Percentiles rank a stretch among this genome's conserved stretches.
Conservation (phyloP, 2,329 filamentous ascomycete genomes). For the Clarireedia homoeocarpa region DNA sequence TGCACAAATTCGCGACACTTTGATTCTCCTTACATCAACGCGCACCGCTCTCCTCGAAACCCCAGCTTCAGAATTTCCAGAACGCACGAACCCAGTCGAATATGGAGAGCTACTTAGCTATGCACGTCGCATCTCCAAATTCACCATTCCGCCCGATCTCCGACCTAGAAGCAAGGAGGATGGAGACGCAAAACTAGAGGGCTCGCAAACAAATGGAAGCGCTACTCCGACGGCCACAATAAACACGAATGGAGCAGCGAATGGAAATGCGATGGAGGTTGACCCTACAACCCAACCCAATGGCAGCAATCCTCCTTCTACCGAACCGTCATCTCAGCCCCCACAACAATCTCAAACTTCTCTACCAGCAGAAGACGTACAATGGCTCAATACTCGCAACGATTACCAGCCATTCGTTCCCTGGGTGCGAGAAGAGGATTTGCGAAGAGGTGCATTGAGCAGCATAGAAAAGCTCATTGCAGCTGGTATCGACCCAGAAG, state of each 20-base stretch:
- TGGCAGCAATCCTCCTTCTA: neutral
- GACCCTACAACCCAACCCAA: conserved; percentile 18
- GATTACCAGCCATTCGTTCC: conserved; percentile 56
- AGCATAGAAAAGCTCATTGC: conserved; percentile 54
- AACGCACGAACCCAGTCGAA: conserved; percentile 46
- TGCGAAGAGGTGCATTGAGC: conserved; percentile 60
- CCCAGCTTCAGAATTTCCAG: conserved; percentile 47
- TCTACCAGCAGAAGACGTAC: conserved; percentile 30
- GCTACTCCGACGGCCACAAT: conserved; percentile 19
- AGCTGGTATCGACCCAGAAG: conserved; percentile 52
- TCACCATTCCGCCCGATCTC: conserved; percentile 53
- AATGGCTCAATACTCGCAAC: conserved; percentile 44
- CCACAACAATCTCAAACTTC: conserved; percentile 18
- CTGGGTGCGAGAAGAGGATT: conserved; percentile 66
- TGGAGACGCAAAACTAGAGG: neutral
- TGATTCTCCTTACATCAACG: conserved; percentile 61
- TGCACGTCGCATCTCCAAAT: conserved; percentile 72
- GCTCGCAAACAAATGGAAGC: conserved; percentile 23
- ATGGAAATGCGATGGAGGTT: conserved; percentile 16
- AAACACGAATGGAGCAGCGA: conserved; percentile 1
- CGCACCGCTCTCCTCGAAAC: conserved; percentile 65
- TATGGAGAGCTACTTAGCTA: conserved; percentile 71
- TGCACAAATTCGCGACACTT: conserved; percentile 61
- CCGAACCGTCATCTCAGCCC: conserved; percentile 12
- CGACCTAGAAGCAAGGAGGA: conserved; percentile 2